Base-by-base conservation (phyloP, 306 rosid species). In the Trifolium dubium region DNA sequence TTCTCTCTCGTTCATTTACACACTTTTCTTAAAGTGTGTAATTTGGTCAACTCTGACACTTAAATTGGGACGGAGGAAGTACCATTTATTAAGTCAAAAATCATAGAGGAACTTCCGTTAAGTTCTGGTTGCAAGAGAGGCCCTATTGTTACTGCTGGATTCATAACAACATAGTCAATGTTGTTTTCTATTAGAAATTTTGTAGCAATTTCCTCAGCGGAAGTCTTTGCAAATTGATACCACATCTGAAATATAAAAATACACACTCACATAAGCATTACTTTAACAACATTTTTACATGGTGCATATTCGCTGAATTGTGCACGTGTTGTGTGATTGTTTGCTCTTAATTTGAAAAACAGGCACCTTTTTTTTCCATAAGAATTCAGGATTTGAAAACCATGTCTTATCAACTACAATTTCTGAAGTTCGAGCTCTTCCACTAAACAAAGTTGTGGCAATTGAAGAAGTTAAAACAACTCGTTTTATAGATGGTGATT, bases 21-120 rank as follows among this genome's bases (percentile, higher is more conserved):
- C n/a, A n/a, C n/a, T n/a, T n/a, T n/a, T n/a, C n/a, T n/a, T n/a
- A n/a, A n/a, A n/a, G n/a, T n/a, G n/a, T n/a, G n/a, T n/a, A n/a
- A n/a, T n/a, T n/a, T n/a, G n/a, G n/a, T n/a, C n/a, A n/a, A n/a
- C n/a, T n/a, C n/a, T n/a, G n/a, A n/a, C n/a, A n/a, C n/a, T n/a
- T n/a, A n/a, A n/a, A n/a, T n/a, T n/a, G n/a, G n/a, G n/a, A n/a
- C n/a, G n/a, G n/a, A n/a, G n/a, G n/a, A n/a, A n/a, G n/a, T n/a
- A n/a, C 98, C 98, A 47, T 83, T 87, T 28, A 90, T 62, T 28
- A 92, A 40, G 75, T 84, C 80, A 74, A 85, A 41, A 76, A 92
- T 23, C 3, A 75, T 64, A 17, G 85, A 72, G 69, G 83, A 83
- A 76, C 92, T 90, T 32, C 79, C 81, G 54, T 92, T 92, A 35